These are phyloP conservation scores for Tetradesmus obliquus DNA, from an alignment of 139 green algal genomes.

Conservation along the genomic window DNA sequence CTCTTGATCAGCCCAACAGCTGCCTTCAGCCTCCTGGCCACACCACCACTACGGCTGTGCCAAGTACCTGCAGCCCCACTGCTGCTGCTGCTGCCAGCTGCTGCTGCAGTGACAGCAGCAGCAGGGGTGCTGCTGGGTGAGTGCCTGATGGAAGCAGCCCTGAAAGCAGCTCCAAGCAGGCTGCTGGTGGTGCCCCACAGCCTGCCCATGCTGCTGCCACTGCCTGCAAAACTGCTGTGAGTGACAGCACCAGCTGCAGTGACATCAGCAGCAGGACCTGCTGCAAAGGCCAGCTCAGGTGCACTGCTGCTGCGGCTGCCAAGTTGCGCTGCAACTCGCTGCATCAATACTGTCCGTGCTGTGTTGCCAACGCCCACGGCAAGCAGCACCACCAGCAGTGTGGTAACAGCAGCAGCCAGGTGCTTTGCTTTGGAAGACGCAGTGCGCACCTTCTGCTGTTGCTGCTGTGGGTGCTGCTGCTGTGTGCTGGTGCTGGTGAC, in stretches of 20 bases:
- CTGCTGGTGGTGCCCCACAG: neutral
- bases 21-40: neutral
- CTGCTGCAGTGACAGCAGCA: neutral
- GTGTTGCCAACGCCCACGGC: neutral
- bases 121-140: neutral
- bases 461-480: neutral
- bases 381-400: neutral
- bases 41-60: neutral
- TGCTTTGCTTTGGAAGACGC: neutral
- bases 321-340: neutral
- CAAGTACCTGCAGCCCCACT: too few relatives aligned
- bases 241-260: neutral
- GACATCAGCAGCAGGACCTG: neutral
- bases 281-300: neutral
- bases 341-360: neutral
- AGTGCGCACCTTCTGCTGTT: neutral
- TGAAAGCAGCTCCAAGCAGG: neutral
- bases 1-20: too few relatives aligned
- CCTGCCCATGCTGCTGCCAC: neutral
- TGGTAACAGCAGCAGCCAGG: neutral
- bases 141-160: neutral
- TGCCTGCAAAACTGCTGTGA: neutral
- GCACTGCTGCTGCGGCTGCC: constrained; percentile 5
- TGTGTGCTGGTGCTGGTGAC: neutral
- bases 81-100: constrained; percentile 19